These are phyloP conservation scores for Pseudogymnoascus sp. DNA, from an alignment of 2,329 filamentous ascomycete genomes.

Conservation along the genomic window DNA sequence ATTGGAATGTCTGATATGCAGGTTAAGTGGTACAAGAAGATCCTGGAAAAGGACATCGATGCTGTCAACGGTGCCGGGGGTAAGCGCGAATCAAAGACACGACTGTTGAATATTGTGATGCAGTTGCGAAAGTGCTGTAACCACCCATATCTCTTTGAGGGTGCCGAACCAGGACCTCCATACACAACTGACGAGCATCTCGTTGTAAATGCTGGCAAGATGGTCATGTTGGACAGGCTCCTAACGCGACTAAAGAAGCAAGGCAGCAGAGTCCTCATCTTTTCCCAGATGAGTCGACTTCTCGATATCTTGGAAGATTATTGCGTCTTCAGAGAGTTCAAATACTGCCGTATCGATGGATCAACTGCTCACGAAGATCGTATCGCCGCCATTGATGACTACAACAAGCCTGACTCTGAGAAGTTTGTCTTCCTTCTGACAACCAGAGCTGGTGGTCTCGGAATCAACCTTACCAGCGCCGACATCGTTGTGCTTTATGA, in stretches of 20 bases:
- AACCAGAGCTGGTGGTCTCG: conserved; percentile 88
- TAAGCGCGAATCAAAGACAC: conserved; percentile 95
- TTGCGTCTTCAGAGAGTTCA: conserved; percentile 88
- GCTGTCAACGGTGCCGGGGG: conserved; percentile 94
- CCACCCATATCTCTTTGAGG: conserved; percentile 96
- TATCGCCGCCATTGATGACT: conserved; percentile 95
- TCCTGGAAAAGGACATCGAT: conserved; percentile 97
- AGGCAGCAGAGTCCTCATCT: conserved; percentile 93
- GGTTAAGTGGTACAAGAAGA: conserved; percentile 98
- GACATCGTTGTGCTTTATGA: conserved; percentile 97
- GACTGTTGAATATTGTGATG: conserved; percentile 98
- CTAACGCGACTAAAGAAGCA: conserved; percentile 75
- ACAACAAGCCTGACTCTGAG: conserved; percentile 92
- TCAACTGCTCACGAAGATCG: conserved; percentile 95
- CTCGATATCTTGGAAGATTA: conserved; percentile 97
- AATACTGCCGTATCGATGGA: conserved; percentile 96
- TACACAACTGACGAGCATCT: conserved; percentile 98
- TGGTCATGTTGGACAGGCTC: conserved; percentile 92
- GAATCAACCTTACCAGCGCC: conserved; percentile 91
- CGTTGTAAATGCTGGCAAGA: conserved; percentile 89
- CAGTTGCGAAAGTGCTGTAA: conserved; percentile 98
- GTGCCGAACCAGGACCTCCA: conserved; percentile 90
- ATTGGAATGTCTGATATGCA: conserved; percentile 99
- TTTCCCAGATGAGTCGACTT: conserved; percentile 98
- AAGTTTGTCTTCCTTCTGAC: conserved; percentile 96